Conservation (phyloP, 345 rosid genomes). For the Eucalyptus paniculata region DNA sequence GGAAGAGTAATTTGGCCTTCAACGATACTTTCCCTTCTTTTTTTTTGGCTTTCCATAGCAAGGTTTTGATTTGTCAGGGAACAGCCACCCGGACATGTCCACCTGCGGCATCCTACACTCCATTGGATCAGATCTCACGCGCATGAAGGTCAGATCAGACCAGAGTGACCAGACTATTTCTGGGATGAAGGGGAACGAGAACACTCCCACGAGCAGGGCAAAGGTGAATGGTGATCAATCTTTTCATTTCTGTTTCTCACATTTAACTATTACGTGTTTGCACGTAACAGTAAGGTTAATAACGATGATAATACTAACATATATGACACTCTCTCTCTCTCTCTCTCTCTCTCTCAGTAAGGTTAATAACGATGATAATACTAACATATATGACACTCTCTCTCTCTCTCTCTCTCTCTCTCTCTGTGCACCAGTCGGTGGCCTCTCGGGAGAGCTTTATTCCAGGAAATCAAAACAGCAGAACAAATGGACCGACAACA, state of each 20-base stretch:
- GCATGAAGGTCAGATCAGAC: slow-evolving; percentile 60
- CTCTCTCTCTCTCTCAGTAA: no score
- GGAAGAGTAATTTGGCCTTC: neutral
- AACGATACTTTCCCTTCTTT: neutral
- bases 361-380: neutral
- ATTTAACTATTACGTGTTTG: neutral
- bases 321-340: neutral
- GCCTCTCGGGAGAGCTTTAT: slow-evolving; percentile 78
- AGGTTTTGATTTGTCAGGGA: slow-evolving; percentile 21
- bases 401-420: neutral
- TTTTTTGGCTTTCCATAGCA: neutral
- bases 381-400: neutral
- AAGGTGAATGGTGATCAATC: slow-evolving; percentile 22
- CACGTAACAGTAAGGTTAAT: neutral
- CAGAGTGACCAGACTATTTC: slow-evolving; percentile 55
- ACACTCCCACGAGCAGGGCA: slow-evolving; percentile 68
- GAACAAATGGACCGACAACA: slow-evolving; percentile 12
- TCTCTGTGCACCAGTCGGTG: slow-evolving; percentile 34
- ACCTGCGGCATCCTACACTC: slow-evolving; percentile 87
- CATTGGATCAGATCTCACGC: slow-evolving; percentile 89
- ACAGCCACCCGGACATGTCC: slow-evolving; percentile 37
- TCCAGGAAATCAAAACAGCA: slow-evolving; percentile 22
- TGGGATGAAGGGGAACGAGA: slow-evolving; percentile 30
- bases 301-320: neutral
- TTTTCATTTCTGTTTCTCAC: neutral